Evolutionary conservation across 768 basidiomycete species (phyloP), one percentile per base, ranked within the genome.

Genomic region (Termitomyces sp.): DNA sequence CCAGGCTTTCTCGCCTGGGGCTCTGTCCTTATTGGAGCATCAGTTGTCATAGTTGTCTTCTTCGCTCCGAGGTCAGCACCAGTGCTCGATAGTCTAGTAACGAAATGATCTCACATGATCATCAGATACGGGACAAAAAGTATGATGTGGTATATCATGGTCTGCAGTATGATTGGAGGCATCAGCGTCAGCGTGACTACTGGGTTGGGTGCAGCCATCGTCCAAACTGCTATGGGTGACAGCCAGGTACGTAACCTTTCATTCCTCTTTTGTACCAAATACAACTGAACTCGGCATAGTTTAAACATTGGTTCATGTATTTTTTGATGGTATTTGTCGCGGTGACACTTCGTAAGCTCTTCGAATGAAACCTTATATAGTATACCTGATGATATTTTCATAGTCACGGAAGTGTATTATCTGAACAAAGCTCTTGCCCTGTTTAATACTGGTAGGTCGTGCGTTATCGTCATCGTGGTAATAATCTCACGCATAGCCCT

Each of bases 101-200:
- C 24, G 18, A 49, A 34, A 24, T 56, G 12, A 57, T 58, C 44
- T n/a, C 29, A 42, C 22, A 50, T 20, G 9, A 16, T 62, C 37
- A 18, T 18, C 24, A 85, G 87, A 67, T 92, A 90, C 68, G 95
- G 96, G 51, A 93, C 88, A 73, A 85, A 85, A 73, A 91, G 85
- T 67, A 97, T 98, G 96, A 72, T 98, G 53, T 93, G 91, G 90
- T 92, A 96, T 71, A 95, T 98, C 62, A 77, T 81, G 42, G 91
- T 99, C 46, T 99, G 97, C 73, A 92, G 89, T 61, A 87, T 98
- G 81, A 98, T 99, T 67, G 97, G 97, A 18, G 97, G 97, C 0
- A 87, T 96, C 49, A 91, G 88, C 57, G 93, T 96, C 62, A 92
- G 90, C 64, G 95, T 96, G 55, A 96, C 95, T 15, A 94, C 93